A percentile compares a stretch with the other conserved stretches of the same genome.
Evolutionary conservation across 1,139 yeast genomes (phyloP).

Genomic region (Hanseniaspora uvarum): DNA sequence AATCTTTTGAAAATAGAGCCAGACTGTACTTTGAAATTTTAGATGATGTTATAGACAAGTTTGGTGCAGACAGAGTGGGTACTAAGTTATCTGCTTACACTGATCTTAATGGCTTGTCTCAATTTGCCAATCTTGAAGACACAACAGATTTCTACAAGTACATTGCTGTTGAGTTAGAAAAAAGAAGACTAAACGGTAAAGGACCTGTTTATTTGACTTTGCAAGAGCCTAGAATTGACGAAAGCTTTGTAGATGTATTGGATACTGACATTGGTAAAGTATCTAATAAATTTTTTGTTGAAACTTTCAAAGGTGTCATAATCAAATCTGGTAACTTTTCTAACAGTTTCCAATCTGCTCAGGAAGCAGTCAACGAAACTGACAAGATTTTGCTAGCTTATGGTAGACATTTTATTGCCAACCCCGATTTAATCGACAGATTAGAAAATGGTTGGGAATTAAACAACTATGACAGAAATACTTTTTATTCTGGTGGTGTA

Average conservation of each 20-base stretch:
- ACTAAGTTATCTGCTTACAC: conserved; percentile 29
- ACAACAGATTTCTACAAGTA: conserved; percentile 28
- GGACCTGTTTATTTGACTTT: conserved; percentile 44
- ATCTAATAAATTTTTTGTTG: conserved; percentile 33
- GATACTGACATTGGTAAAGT: conserved; percentile 21
- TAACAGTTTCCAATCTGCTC: conserved; percentile 23
- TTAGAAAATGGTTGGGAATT: conserved; percentile 31
- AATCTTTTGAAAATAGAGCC: not conserved
- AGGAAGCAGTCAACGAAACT: conserved; percentile 28
- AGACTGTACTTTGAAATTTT: conserved; percentile 28
- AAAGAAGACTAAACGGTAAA: conserved; percentile 32
- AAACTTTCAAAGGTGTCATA: conserved; percentile 35
- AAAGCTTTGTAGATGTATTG: conserved; percentile 17
- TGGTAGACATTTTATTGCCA: conserved; percentile 40
- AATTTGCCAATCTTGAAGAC: conserved; percentile 27
- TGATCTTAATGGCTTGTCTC: conserved; percentile 24
- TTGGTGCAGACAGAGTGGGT: conserved; percentile 28
- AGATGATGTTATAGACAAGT: conserved; percentile 28
- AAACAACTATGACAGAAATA: conserved; percentile 30
- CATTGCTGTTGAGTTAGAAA: conserved; percentile 30
- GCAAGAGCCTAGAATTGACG: conserved; percentile 39
- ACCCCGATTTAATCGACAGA: conserved; percentile 40
- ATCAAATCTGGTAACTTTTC: conserved; percentile 36
- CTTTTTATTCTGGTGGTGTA: conserved; percentile 31
- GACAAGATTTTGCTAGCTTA: conserved; percentile 37